Evolutionary conservation across 2,329 filamentous ascomycete species (phyloP), one percentile per base, ranked within the genome.

Genomic region (Curvularia hawaiiensis): DNA sequence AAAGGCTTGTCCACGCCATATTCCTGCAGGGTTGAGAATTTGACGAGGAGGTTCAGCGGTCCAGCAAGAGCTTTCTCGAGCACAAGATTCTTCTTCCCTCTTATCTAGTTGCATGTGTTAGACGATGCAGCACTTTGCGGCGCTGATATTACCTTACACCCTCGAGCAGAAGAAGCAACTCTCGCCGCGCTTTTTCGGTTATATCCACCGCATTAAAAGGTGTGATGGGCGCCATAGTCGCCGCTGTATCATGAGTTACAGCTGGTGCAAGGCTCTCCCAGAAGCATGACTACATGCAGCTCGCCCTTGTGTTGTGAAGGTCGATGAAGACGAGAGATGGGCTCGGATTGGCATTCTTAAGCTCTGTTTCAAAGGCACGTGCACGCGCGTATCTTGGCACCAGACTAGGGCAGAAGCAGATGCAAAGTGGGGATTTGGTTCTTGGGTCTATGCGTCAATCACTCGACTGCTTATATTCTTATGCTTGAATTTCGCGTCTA

Each of bases 1-100:
- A 98, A 99, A 66, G 97, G 91, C 77, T 96, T 96, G 78, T 98
- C 93, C 66, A 99, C 93, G 30, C 96, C 96, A 80, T 98, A 97
- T 72, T 99, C 95, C 74, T 98, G 92, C 16, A 97, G 84, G 10
- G 91, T 94, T 22, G 94, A 94, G 72, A 97, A 96, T 77, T 97
- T 97, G 79, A 96, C 92, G 66, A 99, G 89, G 58, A 94, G 84
- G 58, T 93, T 92, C 66, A 99, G 85, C 30, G 93, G 91, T 24
- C 94, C 95, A 66, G 94, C 92, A 68, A 99, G 84, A 69, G 88
- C 89, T 77, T 90, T 91, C 76, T 98, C 94, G 73, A 99, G 89
- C 51, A 99, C 90, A 60, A 99, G 83, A 73, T 97, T 98, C 84
- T 99, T 99, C 86, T 98, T 99, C 68, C 96, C 96, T 75, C 94